These are phyloP conservation scores for Tillandsia fasciculata DNA, from an alignment of 176 grass and related monocot species.

Conservation along the genomic window DNA sequence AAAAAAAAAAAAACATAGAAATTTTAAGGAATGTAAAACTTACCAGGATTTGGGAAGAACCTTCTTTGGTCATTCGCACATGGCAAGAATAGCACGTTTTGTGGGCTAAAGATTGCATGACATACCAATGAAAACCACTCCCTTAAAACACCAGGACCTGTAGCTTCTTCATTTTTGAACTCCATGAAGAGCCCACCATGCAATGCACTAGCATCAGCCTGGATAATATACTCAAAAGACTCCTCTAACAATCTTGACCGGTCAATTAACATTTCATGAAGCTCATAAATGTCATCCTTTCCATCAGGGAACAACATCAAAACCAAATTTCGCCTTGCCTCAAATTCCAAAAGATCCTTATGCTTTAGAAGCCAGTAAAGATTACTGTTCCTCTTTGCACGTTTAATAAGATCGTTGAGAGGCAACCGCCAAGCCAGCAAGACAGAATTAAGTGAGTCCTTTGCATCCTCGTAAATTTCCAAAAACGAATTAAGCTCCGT, in stretches of 20 bases:
- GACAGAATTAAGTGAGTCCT: slow-evolving; percentile 41
- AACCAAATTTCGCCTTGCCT: slow-evolving; percentile 77
- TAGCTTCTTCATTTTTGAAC: slow-evolving; percentile 99
- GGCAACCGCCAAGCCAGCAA: slow-evolving; percentile 39
- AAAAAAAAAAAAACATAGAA: neutral
- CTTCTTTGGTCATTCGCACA: slow-evolving; percentile 72
- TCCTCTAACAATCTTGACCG: slow-evolving; percentile 63
- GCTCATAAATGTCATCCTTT: slow-evolving; percentile 74
- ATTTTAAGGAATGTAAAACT: slow-evolving; percentile 20
- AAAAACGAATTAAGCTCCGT: slow-evolving; percentile 65
- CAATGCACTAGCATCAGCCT: slow-evolving; percentile 41
- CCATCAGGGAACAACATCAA: slow-evolving; percentile 87
- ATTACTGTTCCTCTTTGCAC: slow-evolving; percentile 53
- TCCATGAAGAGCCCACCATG: slow-evolving; percentile 88
- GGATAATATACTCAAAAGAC: slow-evolving; percentile 74
- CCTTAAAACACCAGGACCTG: slow-evolving; percentile 89
- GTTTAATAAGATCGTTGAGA: slow-evolving; percentile 54
- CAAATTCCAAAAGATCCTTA: slow-evolving; percentile 65
- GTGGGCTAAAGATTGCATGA: slow-evolving; percentile 72
- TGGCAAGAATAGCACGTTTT: slow-evolving; percentile 76
- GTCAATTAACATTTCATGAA: slow-evolving; percentile 98
- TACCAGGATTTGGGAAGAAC: slow-evolving; percentile 96
- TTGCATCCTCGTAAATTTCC: slow-evolving; percentile 65
- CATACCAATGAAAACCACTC: slow-evolving; percentile 97
- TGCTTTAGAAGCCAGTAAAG: slow-evolving; percentile 80